A percentile compares a stretch with the other conserved stretches of the same genome.
Conservation (phyloP, 108 stramenopile genomes). For the Halocafeteria seosinensis region DNA sequence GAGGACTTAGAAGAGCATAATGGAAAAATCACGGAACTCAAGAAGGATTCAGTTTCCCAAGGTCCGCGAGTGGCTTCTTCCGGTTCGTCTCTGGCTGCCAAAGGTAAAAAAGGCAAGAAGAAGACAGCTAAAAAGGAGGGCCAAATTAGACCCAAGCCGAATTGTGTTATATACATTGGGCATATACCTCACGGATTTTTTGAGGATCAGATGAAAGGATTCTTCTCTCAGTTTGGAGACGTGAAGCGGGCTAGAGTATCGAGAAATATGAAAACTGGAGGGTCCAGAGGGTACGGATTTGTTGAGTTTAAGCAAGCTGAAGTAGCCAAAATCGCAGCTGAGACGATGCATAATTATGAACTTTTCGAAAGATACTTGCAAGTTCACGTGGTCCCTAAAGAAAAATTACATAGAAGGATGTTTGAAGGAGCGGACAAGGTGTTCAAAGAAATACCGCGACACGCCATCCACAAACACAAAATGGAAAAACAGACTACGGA, state of each 20-base stretch:
- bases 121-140: not conserved
- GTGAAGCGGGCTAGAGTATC: slow-evolving; percentile 56
- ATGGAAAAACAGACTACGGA: not conserved
- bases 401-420: slow-evolving; percentile 17
- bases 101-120: too few species aligned
- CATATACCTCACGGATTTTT: slow-evolving; percentile 80
- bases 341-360: slow-evolving; percentile 82
- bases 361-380: slow-evolving; percentile 66
- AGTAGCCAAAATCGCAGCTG: slow-evolving; percentile 71
- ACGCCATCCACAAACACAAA: not conserved
- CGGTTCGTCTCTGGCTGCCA: too few species aligned
- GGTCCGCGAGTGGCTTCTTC: too few species aligned
- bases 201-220: slow-evolving; percentile 63
- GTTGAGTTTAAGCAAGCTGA: slow-evolving; percentile 60
- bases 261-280: slow-evolving; percentile 60
- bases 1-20: too few species aligned
- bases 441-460: not conserved
- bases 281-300: slow-evolving; percentile 76
- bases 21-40: too few species aligned
- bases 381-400: slow-evolving; percentile 53
- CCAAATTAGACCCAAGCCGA: not conserved
- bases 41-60: too few species aligned
- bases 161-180: slow-evolving; percentile 70
- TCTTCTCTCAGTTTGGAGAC: slow-evolving; percentile 80
- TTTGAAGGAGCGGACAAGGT: slow-evolving; percentile 12